Base-by-base conservation (phyloP, 2,329 filamentous ascomycete species). In the Coniella lustricola region DNA sequence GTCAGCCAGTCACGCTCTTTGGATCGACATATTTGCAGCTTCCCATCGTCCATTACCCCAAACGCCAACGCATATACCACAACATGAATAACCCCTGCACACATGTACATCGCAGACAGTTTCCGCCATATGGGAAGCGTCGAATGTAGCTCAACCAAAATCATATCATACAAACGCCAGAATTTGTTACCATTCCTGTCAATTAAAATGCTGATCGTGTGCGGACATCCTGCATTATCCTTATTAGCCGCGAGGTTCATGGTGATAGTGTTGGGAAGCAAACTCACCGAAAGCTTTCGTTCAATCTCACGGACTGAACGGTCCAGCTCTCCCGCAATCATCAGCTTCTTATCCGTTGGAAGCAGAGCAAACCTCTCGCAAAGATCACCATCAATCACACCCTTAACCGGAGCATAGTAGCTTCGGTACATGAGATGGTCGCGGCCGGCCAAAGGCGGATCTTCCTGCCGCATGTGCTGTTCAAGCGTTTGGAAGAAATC, bases 401-500 rank as follows among this genome's bases (percentile, higher is more conserved):
- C 90, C 75, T 98, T 98, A 36, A 95, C 89, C 0, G 93, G 94
- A 7, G 88, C 89, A 65, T 97, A 98, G 68, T 97, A 98, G 55
- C 90, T 84, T 54, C 94, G 79, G 66, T 95, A 99, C 61, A 95
- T 94, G 39, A 99, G 74, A 67, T 99, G 93, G 65, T 98, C 94
- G 56, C 94, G 79, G 36, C 93, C 94, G 17, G 89, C 87, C 40
- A 98, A 71, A 7, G 91, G 91, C 32, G 90, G 78, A 61, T 95
- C 90, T 62, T 95, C 89, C 12, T 79, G 81, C 41, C 91, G 80
- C 64, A 99, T 76, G 61, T 95, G 87, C 62, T 86, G 83, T 69
- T 98, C 93, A 20, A 98, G 75, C 53, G 81, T 89, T 65, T 96
- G 90, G 79, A 98, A 98, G 70, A 98, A 97, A 65, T 97, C 93